Conservation (phyloP, 202 grass and related monocot species). For the Setaria viridis region DNA sequence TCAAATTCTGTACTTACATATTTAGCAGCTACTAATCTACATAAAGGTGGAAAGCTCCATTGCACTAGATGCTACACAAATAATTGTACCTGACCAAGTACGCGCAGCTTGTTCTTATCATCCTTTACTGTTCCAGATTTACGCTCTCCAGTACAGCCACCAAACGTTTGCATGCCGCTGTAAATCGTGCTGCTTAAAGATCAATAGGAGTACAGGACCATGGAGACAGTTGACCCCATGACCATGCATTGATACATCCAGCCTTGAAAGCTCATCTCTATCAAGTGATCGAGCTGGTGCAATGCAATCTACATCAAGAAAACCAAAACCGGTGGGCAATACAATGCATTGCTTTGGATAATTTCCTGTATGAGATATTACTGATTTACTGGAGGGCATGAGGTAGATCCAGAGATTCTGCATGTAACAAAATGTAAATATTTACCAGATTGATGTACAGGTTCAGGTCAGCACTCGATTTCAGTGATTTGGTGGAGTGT, state of each 20-base stretch:
- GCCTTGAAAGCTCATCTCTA: constrained; percentile 30
- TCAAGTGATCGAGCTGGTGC: neutral
- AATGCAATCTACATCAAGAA: neutral
- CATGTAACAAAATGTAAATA: constrained; percentile 3
- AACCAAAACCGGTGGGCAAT: neutral
- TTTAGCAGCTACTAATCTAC: neutral
- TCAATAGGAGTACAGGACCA: constrained; percentile 19
- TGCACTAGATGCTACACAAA: neutral
- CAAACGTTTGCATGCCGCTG: neutral
- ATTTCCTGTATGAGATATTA: neutral
- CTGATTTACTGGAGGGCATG: neutral
- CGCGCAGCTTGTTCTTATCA: neutral
- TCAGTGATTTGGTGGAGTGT: constrained; percentile 30
- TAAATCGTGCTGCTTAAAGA: constrained; percentile 1
- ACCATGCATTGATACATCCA: constrained; percentile 9
- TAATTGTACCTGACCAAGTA: neutral
- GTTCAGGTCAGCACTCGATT: constrained; percentile 10
- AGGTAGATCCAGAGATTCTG: neutral
- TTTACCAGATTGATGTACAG: neutral
- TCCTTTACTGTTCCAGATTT: constrained; percentile 2
- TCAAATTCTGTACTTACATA: neutral
- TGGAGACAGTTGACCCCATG: constrained; percentile 14
- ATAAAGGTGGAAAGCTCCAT: neutral
- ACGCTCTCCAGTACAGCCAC: neutral
- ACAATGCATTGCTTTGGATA: constrained; percentile 13